Evolutionary conservation across 2,329 filamentous ascomycete species (phyloP).

Genomic region (Paecilomyces niveus): DNA sequence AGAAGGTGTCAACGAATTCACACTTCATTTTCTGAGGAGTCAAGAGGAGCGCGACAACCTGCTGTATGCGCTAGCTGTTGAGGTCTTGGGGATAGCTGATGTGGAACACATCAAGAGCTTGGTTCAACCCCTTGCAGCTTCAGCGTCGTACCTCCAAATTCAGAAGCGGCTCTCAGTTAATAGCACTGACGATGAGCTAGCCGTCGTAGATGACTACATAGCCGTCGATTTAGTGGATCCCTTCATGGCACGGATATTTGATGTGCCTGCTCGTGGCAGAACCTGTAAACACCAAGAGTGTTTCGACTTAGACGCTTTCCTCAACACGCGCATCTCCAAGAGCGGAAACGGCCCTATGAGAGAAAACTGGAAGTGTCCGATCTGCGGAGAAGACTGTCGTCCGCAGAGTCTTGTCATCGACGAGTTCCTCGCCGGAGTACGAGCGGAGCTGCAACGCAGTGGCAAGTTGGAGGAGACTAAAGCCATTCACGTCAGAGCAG

Average conservation of each 20-base stretch:
- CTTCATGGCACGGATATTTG: constrained; percentile 58
- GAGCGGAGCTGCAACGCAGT: constrained; percentile 44
- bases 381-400: constrained; percentile 70
- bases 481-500: constrained; percentile 55
- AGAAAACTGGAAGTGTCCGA: constrained; percentile 74
- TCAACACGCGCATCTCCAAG: constrained; percentile 53
- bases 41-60: constrained; percentile 23
- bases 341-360: constrained; percentile 36
- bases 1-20: constrained; percentile 56
- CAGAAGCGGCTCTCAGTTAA: constrained; percentile 40
- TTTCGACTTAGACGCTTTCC: constrained; percentile 80
- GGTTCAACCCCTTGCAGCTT: constrained; percentile 37
- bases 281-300: constrained; percentile 74
- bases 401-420: constrained; percentile 67
- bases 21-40: constrained; percentile 43
- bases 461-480: constrained; percentile 46
- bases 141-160: constrained; percentile 52
- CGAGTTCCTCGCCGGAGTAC: constrained; percentile 62
- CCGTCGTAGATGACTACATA: constrained; percentile 52
- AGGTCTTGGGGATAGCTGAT: constrained; percentile 54
- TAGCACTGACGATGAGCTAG: constrained; percentile 50
- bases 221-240: constrained; percentile 61
- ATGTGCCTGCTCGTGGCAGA: constrained; percentile 62
- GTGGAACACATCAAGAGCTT: constrained; percentile 31
- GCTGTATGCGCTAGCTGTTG: constrained; percentile 61